These are phyloP conservation scores for Fragilaria crotonensis DNA, from an alignment of 108 stramenopile genomes.

Conservation along the genomic window DNA sequence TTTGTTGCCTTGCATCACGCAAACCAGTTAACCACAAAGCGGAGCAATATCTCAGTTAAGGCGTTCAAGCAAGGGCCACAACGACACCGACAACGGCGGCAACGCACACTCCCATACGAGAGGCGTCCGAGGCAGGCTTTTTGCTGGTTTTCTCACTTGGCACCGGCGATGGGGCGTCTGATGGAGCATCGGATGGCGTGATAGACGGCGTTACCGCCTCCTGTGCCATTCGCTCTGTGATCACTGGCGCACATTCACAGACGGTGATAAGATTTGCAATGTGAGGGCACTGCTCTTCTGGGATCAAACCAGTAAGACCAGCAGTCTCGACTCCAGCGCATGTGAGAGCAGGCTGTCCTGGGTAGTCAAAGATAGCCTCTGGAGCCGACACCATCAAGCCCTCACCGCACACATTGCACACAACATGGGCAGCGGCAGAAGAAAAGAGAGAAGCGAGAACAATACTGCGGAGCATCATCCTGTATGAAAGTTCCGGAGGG, in stretches of 20 bases:
- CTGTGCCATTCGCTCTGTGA: not conserved
- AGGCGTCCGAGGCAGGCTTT: no score
- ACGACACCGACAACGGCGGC: no score
- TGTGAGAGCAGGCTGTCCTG: not conserved
- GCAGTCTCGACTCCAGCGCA: not conserved
- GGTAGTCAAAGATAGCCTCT: not conserved
- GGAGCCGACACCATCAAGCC: not conserved
- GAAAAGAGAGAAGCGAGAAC: not conserved
- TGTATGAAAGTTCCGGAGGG: no score
- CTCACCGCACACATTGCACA: not conserved
- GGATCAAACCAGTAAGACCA: not conserved
- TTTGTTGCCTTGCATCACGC: no score
- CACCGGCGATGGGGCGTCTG: not conserved
- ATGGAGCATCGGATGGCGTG: not conserved
- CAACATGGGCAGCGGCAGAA: not conserved
- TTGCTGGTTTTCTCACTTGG: no score
- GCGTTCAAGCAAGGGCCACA: no score
- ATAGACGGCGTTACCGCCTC: not conserved
- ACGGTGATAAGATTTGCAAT: not conserved
- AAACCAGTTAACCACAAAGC: no score
- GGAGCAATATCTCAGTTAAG: no score
- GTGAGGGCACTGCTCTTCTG: not conserved
- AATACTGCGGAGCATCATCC: not conserved
- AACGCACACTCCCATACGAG: no score
- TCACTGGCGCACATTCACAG: not conserved